A percentile compares a stretch with the other conserved stretches of the same genome.
Evolutionary conservation across 306 rosid species (phyloP).

Genomic region (Cicer bijugum): DNA sequence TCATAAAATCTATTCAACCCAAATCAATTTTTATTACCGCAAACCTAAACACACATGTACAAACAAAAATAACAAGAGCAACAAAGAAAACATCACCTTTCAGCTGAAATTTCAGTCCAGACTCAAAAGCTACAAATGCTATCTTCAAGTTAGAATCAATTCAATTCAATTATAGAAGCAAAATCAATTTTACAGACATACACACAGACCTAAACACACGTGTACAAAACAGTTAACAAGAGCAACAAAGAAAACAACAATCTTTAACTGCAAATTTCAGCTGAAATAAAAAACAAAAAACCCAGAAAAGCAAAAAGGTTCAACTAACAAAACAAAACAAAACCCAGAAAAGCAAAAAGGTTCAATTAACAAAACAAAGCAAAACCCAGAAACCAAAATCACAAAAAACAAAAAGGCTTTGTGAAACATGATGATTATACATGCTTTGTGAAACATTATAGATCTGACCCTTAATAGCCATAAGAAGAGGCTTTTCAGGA

Average conservation of each 20-base stretch:
- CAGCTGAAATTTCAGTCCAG: too few relatives aligned
- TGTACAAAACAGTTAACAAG: neutral
- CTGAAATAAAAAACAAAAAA: neutral
- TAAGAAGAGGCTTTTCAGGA: slow-evolving; percentile 74
- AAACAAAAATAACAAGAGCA: too few relatives aligned
- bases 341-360: slow-evolving; percentile 9
- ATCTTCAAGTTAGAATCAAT: too few relatives aligned
- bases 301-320: slow-evolving; percentile 11
- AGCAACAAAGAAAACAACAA: neutral
- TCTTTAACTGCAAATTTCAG: neutral
- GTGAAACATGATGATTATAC: slow-evolving; percentile 42
- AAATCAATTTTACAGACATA: too few relatives aligned
- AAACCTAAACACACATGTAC: too few relatives aligned
- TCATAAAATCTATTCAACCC: too few relatives aligned
- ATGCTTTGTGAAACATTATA: slow-evolving; percentile 95
- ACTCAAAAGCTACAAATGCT: too few relatives aligned
- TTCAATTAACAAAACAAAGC: slow-evolving; percentile 4
- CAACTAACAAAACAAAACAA: slow-evolving; percentile 21
- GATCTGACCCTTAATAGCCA: slow-evolving; percentile 99
- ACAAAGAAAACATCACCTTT: too few relatives aligned
- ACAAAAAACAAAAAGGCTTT: slow-evolving; percentile 32
- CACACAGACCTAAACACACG: too few relatives aligned
- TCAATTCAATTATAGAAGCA: too few relatives aligned
- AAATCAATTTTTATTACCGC: too few relatives aligned
- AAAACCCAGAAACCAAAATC: slow-evolving; percentile 31